These are phyloP conservation scores for Pseudogymnoascus sp. DNA, from an alignment of 2,329 filamentous ascomycete species.

Conservation along the genomic window DNA sequence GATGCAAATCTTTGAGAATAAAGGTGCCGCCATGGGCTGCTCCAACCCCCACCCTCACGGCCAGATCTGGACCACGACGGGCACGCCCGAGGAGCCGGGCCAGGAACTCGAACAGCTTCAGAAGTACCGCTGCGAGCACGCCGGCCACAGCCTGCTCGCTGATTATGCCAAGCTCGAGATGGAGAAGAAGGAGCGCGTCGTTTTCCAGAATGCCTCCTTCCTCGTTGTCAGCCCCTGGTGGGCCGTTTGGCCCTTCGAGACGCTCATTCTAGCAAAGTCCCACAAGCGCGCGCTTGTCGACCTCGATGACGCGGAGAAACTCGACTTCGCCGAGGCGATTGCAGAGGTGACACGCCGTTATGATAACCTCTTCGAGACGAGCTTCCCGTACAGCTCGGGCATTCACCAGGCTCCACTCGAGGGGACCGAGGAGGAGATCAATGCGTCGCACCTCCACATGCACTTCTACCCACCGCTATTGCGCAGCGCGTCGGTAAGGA, in stretches of 20 bases:
- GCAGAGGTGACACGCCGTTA: conserved; percentile 85
- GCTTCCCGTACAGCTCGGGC: conserved; percentile 93
- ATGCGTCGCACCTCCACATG: conserved; percentile 86
- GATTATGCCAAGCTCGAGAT: conserved; percentile 83
- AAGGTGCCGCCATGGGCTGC: conserved; percentile 95
- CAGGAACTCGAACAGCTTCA: conserved; percentile 70
- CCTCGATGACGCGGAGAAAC: conserved; percentile 60
- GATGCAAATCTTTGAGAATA: conserved; percentile 99
- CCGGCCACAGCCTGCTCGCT: conserved; percentile 65
- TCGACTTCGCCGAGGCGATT: conserved; percentile 71
- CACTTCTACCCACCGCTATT: conserved; percentile 95
- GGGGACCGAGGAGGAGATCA: conserved; percentile 71
- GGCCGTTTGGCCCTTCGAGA: conserved; percentile 96
- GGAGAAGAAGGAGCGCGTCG: conserved; percentile 71
- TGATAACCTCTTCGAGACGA: conserved; percentile 94
- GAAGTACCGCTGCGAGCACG: conserved; percentile 66
- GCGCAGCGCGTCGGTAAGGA: conserved; percentile 84
- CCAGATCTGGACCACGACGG: conserved; percentile 91
- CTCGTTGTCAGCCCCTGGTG: conserved; percentile 92
- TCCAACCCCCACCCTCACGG: conserved; percentile 97
- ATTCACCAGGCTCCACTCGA: conserved; percentile 90
- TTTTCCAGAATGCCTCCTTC: conserved; percentile 81
- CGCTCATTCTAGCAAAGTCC: conserved; percentile 75
- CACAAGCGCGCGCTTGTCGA: conserved; percentile 83
- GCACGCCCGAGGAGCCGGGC: conserved; percentile 78